A percentile compares a stretch with the other conserved stretches of the same genome.
These are phyloP conservation scores for Hypomontagnella monticulosa DNA, from an alignment of 495 filamentous ascomycete species.

Conservation along the genomic window DNA sequence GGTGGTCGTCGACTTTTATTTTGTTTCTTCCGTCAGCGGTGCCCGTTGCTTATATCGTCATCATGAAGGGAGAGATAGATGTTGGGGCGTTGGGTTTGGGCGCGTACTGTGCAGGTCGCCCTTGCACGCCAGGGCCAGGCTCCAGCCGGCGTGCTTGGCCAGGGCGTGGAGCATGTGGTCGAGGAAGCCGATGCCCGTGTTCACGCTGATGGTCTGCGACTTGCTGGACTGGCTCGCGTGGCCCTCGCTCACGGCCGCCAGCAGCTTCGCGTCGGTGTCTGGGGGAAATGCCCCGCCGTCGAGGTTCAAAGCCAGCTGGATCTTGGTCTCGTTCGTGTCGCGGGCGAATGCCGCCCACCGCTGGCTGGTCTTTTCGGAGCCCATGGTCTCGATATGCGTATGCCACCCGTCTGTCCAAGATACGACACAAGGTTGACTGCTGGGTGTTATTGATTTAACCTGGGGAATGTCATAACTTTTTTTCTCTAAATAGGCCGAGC, in stretches of 20 bases:
- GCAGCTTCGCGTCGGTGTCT: conserved; percentile 56
- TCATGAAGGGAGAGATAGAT: background rate
- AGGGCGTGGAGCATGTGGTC: conserved; percentile 99
- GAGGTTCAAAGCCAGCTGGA: conserved; percentile 87
- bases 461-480: background rate
- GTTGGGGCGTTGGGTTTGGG: background rate
- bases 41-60: background rate
- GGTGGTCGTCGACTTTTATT: conserved; percentile 91
- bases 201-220: conserved; percentile 84
- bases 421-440: background rate
- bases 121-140: conserved; percentile 78
- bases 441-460: background rate
- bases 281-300: conserved; percentile 85
- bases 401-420: conserved; percentile 1
- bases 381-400: conserved; percentile 49
- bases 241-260: conserved; percentile 53
- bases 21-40: conserved; percentile 18
- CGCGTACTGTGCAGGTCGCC: conserved; percentile 88
- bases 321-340: conserved; percentile 96
- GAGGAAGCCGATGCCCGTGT: conserved; percentile 97
- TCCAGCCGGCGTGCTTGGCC: conserved; percentile 95
- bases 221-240: conserved; percentile 86
- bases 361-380: conserved; percentile 43
- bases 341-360: conserved; percentile 82
- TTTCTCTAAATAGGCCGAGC: conserved; percentile 28